Conservation (phyloP, 495 filamentous ascomycete species). For the Parathielavia appendiculata region DNA sequence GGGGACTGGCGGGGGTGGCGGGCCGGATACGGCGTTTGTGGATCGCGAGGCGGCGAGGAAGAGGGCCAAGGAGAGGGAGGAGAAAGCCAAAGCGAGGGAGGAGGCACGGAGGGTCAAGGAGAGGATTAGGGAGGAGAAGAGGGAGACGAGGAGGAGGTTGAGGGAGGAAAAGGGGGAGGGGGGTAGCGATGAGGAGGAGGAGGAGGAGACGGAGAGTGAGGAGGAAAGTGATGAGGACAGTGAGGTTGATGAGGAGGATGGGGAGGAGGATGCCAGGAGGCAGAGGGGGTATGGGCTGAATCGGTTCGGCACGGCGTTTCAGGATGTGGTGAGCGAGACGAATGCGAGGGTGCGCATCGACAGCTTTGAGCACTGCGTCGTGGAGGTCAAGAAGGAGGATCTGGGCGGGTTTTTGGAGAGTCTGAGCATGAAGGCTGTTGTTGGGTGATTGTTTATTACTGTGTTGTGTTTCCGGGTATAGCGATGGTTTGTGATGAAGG, state of each 20-base stretch:
- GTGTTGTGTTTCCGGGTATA: not conserved
- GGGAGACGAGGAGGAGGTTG: conserved; percentile 46
- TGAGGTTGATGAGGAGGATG: conserved; percentile 56
- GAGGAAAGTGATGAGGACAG: conserved; percentile 45
- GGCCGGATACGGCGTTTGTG: conserved; percentile 52
- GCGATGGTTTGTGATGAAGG: not conserved
- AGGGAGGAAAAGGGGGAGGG: conserved; percentile 52
- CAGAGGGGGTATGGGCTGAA: conserved; percentile 69
- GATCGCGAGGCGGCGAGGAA: conserved; percentile 61
- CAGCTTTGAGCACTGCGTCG: conserved; percentile 94
- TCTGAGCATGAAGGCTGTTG: conserved; percentile 84
- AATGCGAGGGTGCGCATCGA: conserved; percentile 87
- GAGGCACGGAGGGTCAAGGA: conserved; percentile 53
- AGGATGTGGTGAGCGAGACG: conserved; percentile 90
- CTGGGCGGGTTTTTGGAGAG: conserved; percentile 85
- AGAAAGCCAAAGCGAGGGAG: conserved; percentile 56
- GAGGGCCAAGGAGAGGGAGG: conserved; percentile 53
- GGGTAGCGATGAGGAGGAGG: conserved; percentile 32
- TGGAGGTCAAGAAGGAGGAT: conserved; percentile 95
- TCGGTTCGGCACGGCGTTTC: conserved; percentile 89
- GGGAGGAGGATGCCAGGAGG: conserved; percentile 50
- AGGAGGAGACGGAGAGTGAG: conserved; percentile 23
- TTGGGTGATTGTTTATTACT: conserved; percentile 53
- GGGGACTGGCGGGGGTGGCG: conserved; percentile 75
- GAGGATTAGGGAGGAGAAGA: conserved; percentile 60